These are phyloP conservation scores for Vitis hybrid DNA, from an alignment of 177 flowering plant genomes.

Conservation along the genomic window DNA sequence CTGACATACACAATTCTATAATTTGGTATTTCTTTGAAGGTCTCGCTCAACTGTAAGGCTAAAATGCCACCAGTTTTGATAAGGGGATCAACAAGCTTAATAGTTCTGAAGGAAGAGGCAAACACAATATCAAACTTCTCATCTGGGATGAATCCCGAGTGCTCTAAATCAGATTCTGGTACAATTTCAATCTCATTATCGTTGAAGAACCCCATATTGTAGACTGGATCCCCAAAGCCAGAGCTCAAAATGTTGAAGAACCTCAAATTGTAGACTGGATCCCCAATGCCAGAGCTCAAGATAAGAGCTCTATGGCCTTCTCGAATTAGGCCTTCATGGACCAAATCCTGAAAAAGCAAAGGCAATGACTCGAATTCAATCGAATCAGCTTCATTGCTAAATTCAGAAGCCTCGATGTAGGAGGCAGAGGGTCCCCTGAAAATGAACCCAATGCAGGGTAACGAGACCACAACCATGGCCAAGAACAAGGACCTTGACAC, in stretches of 20 bases:
- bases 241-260: slow-evolving; percentile 29
- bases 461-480: slow-evolving; percentile 34
- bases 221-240: slow-evolving; percentile 7
- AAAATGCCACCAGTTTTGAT: too few species aligned
- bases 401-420: too few species aligned
- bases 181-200: slow-evolving; percentile 2
- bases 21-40: too few species aligned
- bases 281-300: slow-evolving; percentile 20
- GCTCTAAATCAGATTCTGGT: too few species aligned
- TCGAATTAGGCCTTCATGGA: slow-evolving; percentile 45
- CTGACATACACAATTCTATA: too few species aligned
- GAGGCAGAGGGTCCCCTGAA: background rate
- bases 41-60: too few species aligned
- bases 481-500: slow-evolving; percentile 51
- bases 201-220: slow-evolving; percentile 17
- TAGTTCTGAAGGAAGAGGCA: too few species aligned
- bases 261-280: slow-evolving; percentile 7
- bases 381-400: background rate
- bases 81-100: too few species aligned
- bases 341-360: slow-evolving; percentile 47
- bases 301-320: slow-evolving; percentile 29
- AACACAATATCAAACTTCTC: too few species aligned
- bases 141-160: too few species aligned
- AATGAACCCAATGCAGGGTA: slow-evolving; percentile 41
- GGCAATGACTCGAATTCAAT: slow-evolving; percentile 19